Evolutionary conservation across 2,329 filamentous ascomycete genomes (phyloP).

Genomic region (Aspergillus pseudotamarii): DNA sequence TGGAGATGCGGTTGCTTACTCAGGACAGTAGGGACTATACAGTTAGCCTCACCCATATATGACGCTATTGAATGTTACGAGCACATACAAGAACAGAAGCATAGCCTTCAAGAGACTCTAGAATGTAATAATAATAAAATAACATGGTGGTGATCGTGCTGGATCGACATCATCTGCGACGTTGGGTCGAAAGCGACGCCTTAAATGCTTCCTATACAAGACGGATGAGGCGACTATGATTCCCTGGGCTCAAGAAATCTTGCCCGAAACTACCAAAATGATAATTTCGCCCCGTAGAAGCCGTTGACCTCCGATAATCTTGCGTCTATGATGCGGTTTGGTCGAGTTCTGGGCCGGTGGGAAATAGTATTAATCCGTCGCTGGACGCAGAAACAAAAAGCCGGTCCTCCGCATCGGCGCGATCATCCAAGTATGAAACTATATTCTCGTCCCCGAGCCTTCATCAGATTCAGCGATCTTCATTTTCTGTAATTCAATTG

Average conservation of each 20-base stretch:
- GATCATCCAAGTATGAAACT: slow-evolving; percentile 37
- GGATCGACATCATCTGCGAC: not conserved
- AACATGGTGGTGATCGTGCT: not conserved
- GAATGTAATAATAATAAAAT: not conserved
- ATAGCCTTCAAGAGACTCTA: not conserved
- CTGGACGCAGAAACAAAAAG: slow-evolving; percentile 46
- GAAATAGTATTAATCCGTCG: slow-evolving; percentile 48
- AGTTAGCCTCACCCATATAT: not conserved
- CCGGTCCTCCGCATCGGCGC: slow-evolving; percentile 39
- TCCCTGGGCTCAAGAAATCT: not conserved
- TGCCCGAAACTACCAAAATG: not conserved
- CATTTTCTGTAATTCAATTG: slow-evolving; percentile 21
- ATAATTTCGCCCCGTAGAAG: not conserved
- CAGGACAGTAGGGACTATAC: not conserved
- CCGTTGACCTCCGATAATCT: slow-evolving; percentile 1
- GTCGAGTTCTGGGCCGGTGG: slow-evolving; percentile 28
- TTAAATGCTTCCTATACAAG: slow-evolving; percentile 17
- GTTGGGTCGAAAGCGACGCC: not conserved
- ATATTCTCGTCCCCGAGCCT: slow-evolving; percentile 25
- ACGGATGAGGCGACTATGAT: not conserved
- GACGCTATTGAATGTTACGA: not conserved
- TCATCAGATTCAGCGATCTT: slow-evolving; percentile 17
- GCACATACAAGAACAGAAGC: not conserved
- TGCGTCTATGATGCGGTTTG: slow-evolving; percentile 12
- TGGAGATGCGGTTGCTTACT: not conserved